phyloP scores from a whole-genome alignment of 805 yeast species.

The Nadsonia fulvescens region DNA sequence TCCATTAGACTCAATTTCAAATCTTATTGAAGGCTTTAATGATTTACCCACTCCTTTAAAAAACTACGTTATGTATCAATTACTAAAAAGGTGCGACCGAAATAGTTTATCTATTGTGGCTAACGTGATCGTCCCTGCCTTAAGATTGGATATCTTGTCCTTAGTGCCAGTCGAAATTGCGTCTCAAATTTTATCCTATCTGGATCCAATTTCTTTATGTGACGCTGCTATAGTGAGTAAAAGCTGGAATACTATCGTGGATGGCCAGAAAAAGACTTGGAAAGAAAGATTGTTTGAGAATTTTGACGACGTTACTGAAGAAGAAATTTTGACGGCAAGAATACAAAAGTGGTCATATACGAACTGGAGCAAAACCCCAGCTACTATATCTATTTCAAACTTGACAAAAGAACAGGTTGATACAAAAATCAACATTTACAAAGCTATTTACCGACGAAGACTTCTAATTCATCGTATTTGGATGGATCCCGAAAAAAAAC shows the following conservation, averaged over 20 bases:
- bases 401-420: constrained; percentile 4
- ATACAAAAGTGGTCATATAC: constrained; percentile 18
- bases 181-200: constrained; percentile 39
- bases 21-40: constrained; percentile 17
- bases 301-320: constrained; percentile 4
- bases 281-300: constrained; percentile 42
- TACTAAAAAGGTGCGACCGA: constrained; percentile 42
- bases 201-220: constrained; percentile 47
- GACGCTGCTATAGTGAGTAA: constrained; percentile 46
- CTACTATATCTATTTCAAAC: no score
- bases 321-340: constrained; percentile 24
- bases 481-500: constrained; percentile 57
- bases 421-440: constrained; percentile 23
- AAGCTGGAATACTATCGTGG: constrained; percentile 51
- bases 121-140: constrained; percentile 30
- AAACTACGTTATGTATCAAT: constrained; percentile 31
- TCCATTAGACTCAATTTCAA: no score
- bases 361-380: constrained; percentile 16
- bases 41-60: constrained; percentile 27
- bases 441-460: constrained; percentile 43
- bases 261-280: constrained; percentile 53
- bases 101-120: constrained; percentile 42
- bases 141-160: constrained; percentile 57
- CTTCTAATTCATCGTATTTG: constrained; percentile 47
- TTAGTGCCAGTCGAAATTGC: constrained; percentile 62